Percentiles rank a stretch among this genome's conserved stretches.
Conservation (phyloP, 306 rosid genomes). For the Cercis canadensis region DNA sequence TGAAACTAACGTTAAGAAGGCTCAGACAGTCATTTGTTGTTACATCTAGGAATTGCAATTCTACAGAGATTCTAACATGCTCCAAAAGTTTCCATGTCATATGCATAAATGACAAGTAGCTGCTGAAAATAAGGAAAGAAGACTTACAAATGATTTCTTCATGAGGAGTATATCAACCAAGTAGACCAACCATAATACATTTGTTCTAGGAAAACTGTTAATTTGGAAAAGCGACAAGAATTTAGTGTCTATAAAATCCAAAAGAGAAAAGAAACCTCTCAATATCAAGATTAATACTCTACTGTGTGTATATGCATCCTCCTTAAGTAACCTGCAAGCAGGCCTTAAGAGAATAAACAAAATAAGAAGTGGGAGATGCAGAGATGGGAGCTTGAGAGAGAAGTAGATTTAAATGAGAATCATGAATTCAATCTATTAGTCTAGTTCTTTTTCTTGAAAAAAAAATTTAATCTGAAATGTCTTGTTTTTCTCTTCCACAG, state of each 20-base stretch:
- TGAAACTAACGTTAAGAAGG: constrained; percentile 14
- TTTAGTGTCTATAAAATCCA: constrained; percentile 17
- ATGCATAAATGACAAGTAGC: constrained; percentile 11
- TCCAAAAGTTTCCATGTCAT: not conserved
- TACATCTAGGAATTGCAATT: constrained; percentile 15
- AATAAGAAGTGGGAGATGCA: too few relatives aligned
- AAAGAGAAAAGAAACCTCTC: too few relatives aligned
- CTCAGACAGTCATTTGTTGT: not conserved
- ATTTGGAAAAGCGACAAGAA: constrained; percentile 34
- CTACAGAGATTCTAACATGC: constrained; percentile 6
- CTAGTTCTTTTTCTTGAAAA: too few relatives aligned
- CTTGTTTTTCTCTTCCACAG: too few relatives aligned
- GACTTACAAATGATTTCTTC: constrained; percentile 92
- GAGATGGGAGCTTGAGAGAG: too few relatives aligned
- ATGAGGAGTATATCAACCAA: constrained; percentile 78
- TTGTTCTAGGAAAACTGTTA: constrained; percentile 81
- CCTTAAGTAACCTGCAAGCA: too few relatives aligned
- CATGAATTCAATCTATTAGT: too few relatives aligned
- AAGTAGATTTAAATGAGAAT: too few relatives aligned
- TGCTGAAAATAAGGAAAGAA: constrained; percentile 29
- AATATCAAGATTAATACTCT: too few relatives aligned
- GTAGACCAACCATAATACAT: constrained; percentile 87
- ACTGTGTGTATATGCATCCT: too few relatives aligned
- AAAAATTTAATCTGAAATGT: too few relatives aligned
- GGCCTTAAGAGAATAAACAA: too few relatives aligned